Evolutionary conservation across 768 basidiomycete species (phyloP).

Genomic region (Kwoniella mangroviensis): DNA sequence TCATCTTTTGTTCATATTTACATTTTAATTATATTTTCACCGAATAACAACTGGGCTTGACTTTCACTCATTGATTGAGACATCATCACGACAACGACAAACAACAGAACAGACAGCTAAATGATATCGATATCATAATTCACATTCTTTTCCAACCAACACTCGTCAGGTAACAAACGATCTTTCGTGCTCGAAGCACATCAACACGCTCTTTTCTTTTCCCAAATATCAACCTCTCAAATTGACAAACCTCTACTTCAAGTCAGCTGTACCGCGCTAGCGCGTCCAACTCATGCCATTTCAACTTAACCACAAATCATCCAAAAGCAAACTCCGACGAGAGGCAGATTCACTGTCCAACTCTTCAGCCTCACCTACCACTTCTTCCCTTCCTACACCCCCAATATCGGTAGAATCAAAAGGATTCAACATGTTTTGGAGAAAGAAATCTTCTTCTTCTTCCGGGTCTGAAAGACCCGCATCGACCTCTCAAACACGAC

Average conservation of each 20-base stretch:
- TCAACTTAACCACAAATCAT: constrained; percentile 23
- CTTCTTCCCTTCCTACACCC: not conserved
- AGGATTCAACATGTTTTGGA: constrained; percentile 37
- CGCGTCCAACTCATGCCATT: constrained; percentile 25
- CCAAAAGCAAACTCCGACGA: constrained; percentile 22
- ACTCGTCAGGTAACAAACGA: not conserved
- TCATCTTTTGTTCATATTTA: constrained; percentile 7
- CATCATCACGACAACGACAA: not conserved
- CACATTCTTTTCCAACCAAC: not conserved
- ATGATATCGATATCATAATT: not conserved
- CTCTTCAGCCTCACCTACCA: not conserved
- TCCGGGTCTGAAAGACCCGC: not conserved
- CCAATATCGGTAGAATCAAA: constrained; percentile 3
- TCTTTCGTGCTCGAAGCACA: constrained; percentile 21
- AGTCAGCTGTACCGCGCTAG: constrained; percentile 16
- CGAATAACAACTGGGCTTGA: constrained; percentile 18
- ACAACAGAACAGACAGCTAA: not conserved
- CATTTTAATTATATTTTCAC: not conserved
- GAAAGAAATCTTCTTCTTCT: constrained; percentile 22
- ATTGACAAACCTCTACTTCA: constrained; percentile 2
- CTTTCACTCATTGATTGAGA: constrained; percentile 21
- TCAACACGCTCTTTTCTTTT: constrained; percentile 16
- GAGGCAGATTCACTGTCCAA: not conserved
- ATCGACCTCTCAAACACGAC: not conserved
- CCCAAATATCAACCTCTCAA: not conserved